A percentile compares a stretch with the other conserved stretches of the same genome.
Evolutionary conservation across 2,329 filamentous ascomycete species (phyloP).

Genomic region (Myrmaecium sp.): DNA sequence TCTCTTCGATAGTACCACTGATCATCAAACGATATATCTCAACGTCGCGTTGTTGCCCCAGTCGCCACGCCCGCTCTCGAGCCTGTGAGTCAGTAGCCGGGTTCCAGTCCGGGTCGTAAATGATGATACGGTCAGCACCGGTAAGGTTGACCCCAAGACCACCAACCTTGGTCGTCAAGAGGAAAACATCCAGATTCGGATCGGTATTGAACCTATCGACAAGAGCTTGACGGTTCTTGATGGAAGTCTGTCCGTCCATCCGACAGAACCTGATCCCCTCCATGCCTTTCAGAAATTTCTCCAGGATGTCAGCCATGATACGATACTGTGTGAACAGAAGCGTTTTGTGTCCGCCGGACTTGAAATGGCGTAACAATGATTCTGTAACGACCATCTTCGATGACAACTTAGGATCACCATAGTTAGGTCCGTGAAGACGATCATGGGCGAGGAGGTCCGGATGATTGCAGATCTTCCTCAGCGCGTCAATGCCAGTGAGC

Average conservation of each 20-base stretch:
- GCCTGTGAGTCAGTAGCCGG: slow-evolving; percentile 93
- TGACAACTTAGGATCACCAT: slow-evolving; percentile 44
- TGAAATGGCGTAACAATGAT: slow-evolving; percentile 75
- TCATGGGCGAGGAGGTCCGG: slow-evolving; percentile 65
- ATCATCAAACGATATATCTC: slow-evolving; percentile 97
- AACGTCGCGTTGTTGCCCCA: slow-evolving; percentile 89
- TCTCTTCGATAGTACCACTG: slow-evolving; percentile 94
- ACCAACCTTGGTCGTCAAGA: slow-evolving; percentile 89
- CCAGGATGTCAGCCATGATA: slow-evolving; percentile 89
- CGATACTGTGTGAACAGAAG: slow-evolving; percentile 84
- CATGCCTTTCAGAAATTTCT: slow-evolving; percentile 56
- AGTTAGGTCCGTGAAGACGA: neutral
- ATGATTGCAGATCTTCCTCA: slow-evolving; percentile 96
- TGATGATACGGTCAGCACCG: slow-evolving; percentile 88
- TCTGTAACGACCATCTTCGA: slow-evolving; percentile 95
- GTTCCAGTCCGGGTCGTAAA: slow-evolving; percentile 98
- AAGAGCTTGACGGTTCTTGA: slow-evolving; percentile 73
- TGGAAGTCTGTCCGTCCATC: slow-evolving; percentile 86
- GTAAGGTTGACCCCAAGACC: slow-evolving; percentile 89
- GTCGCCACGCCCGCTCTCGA: slow-evolving; percentile 82
- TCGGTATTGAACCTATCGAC: slow-evolving; percentile 87
- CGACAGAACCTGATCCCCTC: slow-evolving; percentile 60
- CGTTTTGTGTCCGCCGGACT: slow-evolving; percentile 81
- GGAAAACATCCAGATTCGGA: slow-evolving; percentile 65
- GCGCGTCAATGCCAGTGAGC: slow-evolving; percentile 74